Percentiles rank a stretch among this genome's conserved stretches.
Evolutionary conservation across 1,139 yeast species (phyloP).

Genomic region (Yamadazyma taylorii): DNA sequence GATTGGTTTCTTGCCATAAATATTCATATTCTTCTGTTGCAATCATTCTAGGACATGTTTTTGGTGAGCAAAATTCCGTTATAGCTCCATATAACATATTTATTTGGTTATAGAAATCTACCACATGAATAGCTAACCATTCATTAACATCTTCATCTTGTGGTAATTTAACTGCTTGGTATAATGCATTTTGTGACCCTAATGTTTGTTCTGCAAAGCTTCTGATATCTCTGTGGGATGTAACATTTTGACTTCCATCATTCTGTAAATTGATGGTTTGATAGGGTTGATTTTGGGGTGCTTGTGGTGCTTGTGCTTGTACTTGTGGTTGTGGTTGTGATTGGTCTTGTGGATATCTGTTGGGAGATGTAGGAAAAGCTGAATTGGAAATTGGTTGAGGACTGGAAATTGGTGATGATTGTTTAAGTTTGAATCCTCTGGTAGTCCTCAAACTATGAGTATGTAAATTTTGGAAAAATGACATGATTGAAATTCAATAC

Average conservation of each 20-base stretch:
- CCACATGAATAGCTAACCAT: slow-evolving; percentile 95
- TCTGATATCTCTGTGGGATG: slow-evolving; percentile 70
- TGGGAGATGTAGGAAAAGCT: slow-evolving; percentile 33
- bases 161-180: slow-evolving; percentile 92
- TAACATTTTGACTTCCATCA: slow-evolving; percentile 36
- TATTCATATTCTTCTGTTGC: slow-evolving; percentile 97
- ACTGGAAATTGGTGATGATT: slow-evolving; percentile 41
- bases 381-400: slow-evolving; percentile 40
- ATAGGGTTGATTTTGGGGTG: slow-evolving; percentile 21
- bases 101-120: slow-evolving; percentile 89
- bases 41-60: slow-evolving; percentile 91
- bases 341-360: slow-evolving; percentile 11
- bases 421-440: slow-evolving; percentile 52
- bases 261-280: slow-evolving; percentile 26
- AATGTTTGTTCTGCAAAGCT: slow-evolving; percentile 91
- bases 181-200: slow-evolving; percentile 87
- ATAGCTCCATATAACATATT: slow-evolving; percentile 96
- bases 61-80: slow-evolving; percentile 93
- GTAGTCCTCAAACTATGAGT: slow-evolving; percentile 56
- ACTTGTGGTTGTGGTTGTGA: slow-evolving; percentile 7
- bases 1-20: slow-evolving; percentile 81
- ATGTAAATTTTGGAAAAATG: slow-evolving; percentile 53
- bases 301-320: neutral
- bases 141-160: slow-evolving; percentile 90
- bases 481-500: slow-evolving; percentile 7